Conservation (phyloP, 2,329 filamentous ascomycete genomes). For the Trematosphaeria pertusa region DNA sequence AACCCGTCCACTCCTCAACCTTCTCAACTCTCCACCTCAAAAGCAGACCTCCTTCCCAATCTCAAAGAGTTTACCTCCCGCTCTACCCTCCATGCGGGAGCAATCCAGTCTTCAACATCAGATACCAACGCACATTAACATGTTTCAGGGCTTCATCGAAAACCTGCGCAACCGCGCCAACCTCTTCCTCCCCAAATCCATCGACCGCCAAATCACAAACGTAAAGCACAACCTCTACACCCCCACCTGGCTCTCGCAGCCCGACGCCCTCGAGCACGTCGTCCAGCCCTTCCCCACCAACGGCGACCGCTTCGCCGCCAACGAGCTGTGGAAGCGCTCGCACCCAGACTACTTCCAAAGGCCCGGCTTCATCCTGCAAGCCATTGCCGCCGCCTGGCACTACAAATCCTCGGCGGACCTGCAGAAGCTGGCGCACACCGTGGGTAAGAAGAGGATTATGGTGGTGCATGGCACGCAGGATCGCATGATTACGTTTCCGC, state of each 20-base stretch:
- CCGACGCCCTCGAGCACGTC: slow-evolving; percentile 60
- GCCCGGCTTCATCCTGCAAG: slow-evolving; percentile 76
- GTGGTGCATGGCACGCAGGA: slow-evolving; percentile 79
- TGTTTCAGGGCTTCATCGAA: slow-evolving; percentile 57
- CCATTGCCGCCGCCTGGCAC: slow-evolving; percentile 81
- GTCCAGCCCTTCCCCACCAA: slow-evolving; percentile 71
- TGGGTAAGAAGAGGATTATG: slow-evolving; percentile 77
- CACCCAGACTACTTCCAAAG: slow-evolving; percentile 67
- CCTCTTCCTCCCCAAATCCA: slow-evolving; percentile 71
- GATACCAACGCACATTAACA: slow-evolving; percentile 31
- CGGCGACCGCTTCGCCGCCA: slow-evolving; percentile 81
- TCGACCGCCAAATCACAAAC: slow-evolving; percentile 70
- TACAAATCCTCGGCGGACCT: slow-evolving; percentile 74
- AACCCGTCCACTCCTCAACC: neutral
- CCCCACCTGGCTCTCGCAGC: slow-evolving; percentile 65
- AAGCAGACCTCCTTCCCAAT: too few species aligned
- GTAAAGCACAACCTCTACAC: slow-evolving; percentile 73
- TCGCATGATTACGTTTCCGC: slow-evolving; percentile 76
- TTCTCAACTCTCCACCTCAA: neutral
- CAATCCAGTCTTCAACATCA: too few species aligned
- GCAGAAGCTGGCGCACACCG: slow-evolving; percentile 66
- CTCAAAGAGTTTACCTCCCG: too few species aligned
- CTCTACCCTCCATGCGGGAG: too few species aligned
- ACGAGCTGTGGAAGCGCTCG: slow-evolving; percentile 75
- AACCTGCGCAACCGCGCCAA: slow-evolving; percentile 67